Evolutionary conservation across 306 rosid genomes (phyloP).

Genomic region (Pterocarpus santalinus): DNA sequence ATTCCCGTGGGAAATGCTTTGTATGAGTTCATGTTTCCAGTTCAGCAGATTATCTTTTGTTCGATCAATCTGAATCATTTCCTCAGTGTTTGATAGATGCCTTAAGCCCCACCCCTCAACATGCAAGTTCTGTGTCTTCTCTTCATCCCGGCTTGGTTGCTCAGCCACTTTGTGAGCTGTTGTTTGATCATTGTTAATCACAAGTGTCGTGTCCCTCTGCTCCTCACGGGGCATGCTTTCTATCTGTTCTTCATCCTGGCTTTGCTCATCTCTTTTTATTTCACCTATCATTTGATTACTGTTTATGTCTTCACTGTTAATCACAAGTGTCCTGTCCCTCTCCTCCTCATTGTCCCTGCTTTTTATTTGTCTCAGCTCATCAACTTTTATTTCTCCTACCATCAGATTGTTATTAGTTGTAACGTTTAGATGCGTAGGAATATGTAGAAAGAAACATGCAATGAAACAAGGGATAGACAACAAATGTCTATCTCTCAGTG

Average conservation of each 20-base stretch:
- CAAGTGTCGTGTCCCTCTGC: not conserved
- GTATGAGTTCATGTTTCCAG: slow-evolving; percentile 30
- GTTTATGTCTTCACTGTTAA: slow-evolving; percentile 18
- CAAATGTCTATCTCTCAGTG: not conserved
- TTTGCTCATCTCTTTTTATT: slow-evolving; percentile 32
- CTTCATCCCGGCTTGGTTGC: slow-evolving; percentile 7
- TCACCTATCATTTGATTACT: slow-evolving; percentile 28
- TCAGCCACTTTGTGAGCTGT: slow-evolving; percentile 9
- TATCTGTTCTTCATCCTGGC: slow-evolving; percentile 30
- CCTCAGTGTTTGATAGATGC: slow-evolving; percentile 12
- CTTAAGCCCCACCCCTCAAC: not conserved
- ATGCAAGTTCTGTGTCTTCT: slow-evolving; percentile 9
- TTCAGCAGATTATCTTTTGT: slow-evolving; percentile 19
- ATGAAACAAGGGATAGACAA: slow-evolving; percentile 9
- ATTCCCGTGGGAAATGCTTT: slow-evolving; percentile 41
- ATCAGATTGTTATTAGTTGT: slow-evolving; percentile 37
- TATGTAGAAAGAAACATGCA: slow-evolving; percentile 16
- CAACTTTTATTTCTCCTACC: slow-evolving; percentile 36
- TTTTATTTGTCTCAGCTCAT: slow-evolving; percentile 26
- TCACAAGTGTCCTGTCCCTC: slow-evolving; percentile 18
- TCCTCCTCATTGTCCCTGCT: slow-evolving; percentile 26
- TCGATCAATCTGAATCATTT: slow-evolving; percentile 23
- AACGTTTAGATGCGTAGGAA: slow-evolving; percentile 29
- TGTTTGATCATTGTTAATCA: slow-evolving; percentile 32
- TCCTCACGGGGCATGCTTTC: slow-evolving; percentile 45